Percentiles rank a stretch among this genome's conserved stretches.
Conservation (phyloP, 2,329 filamentous ascomycete species). For the Hypoxylon sp. region DNA sequence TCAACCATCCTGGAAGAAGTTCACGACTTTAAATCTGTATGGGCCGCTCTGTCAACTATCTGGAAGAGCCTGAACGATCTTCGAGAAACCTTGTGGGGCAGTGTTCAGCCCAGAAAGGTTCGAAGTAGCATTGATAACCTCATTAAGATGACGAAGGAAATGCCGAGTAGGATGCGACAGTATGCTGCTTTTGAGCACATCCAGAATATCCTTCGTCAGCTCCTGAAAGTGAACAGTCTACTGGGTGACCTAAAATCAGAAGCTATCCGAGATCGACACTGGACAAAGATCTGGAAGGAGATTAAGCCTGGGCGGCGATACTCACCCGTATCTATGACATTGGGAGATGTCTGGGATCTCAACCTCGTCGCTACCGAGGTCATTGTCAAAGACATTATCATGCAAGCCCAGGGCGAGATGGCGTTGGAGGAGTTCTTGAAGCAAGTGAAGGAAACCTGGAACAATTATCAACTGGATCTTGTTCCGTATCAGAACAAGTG, state of each 20-base stretch:
- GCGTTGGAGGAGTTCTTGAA: conserved; percentile 97
- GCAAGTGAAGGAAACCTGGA: conserved; percentile 96
- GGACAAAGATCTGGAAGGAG: conserved; percentile 97
- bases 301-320: conserved; percentile 94
- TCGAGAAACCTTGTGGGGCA: conserved; percentile 92
- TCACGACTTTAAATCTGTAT: conserved; percentile 98
- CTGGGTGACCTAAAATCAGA: conserved; percentile 95
- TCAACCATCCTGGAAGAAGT: conserved; percentile 93
- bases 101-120: conserved; percentile 94
- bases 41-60: conserved; percentile 94
- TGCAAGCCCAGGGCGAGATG: conserved; percentile 98
- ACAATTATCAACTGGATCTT: conserved; percentile 92
- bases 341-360: conserved; percentile 99
- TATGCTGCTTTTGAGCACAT: conserved; percentile 99
- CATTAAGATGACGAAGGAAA: conserved; percentile 98
- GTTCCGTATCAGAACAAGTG: conserved; percentile 99
- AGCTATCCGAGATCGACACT: conserved; percentile 95
- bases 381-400: conserved; percentile 92
- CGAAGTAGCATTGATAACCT: conserved; percentile 89
- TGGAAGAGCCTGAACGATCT: conserved; percentile 97
- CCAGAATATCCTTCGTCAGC: conserved; percentile 87
- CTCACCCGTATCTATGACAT: conserved; percentile 91
- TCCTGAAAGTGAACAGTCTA: conserved; percentile 91
- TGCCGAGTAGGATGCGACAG: conserved; percentile 98
- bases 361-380: conserved; percentile 89